These are phyloP conservation scores for Cladosporium sp. DNA, from an alignment of 2,329 filamentous ascomycete genomes.

Conservation along the genomic window DNA sequence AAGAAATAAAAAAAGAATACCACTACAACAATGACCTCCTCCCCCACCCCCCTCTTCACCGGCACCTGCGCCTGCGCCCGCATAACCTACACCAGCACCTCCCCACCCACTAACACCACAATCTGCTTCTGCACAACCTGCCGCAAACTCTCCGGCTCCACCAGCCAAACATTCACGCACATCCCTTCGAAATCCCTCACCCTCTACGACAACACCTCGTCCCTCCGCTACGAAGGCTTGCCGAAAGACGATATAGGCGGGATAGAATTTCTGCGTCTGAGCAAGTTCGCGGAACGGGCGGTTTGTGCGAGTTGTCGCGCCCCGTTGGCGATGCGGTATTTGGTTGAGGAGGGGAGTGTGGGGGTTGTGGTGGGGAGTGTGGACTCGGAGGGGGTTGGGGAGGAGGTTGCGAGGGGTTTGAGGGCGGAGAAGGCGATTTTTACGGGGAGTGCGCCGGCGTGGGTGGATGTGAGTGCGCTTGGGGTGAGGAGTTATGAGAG, in stretches of 20 bases:
- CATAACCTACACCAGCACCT: constrained; percentile 20
- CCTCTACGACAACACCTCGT: constrained; percentile 19
- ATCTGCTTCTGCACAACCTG: constrained; percentile 23
- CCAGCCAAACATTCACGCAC: constrained; percentile 20
- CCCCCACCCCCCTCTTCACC: constrained; percentile 17
- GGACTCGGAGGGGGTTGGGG: background rate
- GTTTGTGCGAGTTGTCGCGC: constrained; percentile 20
- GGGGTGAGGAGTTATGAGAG: background rate
- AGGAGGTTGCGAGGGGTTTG: background rate
- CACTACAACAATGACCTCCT: too few species aligned
- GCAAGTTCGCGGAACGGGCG: constrained; percentile 17
- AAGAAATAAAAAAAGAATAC: too few species aligned
- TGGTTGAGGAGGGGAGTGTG: background rate
- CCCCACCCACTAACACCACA: constrained; percentile 12
- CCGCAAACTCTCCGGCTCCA: constrained; percentile 22
- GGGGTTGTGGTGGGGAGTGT: constrained; percentile 1
- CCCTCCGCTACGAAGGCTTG: constrained; percentile 19
- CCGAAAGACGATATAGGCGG: constrained; percentile 18
- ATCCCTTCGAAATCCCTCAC: constrained; percentile 14
- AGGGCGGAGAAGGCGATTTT: constrained; percentile 3
- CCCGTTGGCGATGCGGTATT: constrained; percentile 22
- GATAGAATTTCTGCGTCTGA: constrained; percentile 16
- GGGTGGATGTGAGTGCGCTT: background rate
- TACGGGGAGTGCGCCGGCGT: background rate
- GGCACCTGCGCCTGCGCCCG: constrained; percentile 23